Base-by-base conservation (phyloP, 108 stramenopile species). In the Cyclotella sp. region DNA sequence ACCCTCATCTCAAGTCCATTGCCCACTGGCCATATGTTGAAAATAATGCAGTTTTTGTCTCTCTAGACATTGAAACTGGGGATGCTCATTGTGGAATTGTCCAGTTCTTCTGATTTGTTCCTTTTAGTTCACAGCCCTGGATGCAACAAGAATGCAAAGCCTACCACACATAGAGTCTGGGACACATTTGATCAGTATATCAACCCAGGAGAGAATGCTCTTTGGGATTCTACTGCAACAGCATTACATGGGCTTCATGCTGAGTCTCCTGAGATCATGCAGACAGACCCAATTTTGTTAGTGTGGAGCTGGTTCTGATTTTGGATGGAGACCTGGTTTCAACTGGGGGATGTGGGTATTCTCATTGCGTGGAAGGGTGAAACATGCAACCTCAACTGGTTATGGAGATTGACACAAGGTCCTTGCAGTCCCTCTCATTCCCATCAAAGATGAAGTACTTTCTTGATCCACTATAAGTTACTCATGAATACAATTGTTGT, bases 311-410 rank as follows among this genome's bases (percentile, higher is more conserved):
- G 40, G 6, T 46, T 66, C 46, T 8, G 1, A 19, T 1, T 15
- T 16, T 63, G 26, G 30, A 63, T 73, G n/a, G 9, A 29, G 11
- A 18, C 1, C 45, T 11, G 46, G 42, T n/a, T 49, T 43, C 29
- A 46, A 28, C 60, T 42, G 62, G 40, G 26, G 30, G 46, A 66
- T 24, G n/a, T 26, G 24, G 13, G 19, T 40, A 47, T 66, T 24
- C 6, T 66, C 11, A 26, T 66, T 10, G 43, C 65, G 6, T 47
- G 22, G 18, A 66, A 66, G 26, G 44, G 65, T 10, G 46, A 47
- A 47, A 66, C 46, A 26, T 66, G 65, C 24, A 24, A 66, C 9
- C 65, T 66, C 45, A 47, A 7, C 11, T 66, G 46, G 65, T 46
- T 66, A 26, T 45, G 65, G 43, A 45, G 40, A 15, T 4, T 66